Conservation (phyloP, 768 basidiomycete genomes). For the Leucogyrophana mollusca region DNA sequence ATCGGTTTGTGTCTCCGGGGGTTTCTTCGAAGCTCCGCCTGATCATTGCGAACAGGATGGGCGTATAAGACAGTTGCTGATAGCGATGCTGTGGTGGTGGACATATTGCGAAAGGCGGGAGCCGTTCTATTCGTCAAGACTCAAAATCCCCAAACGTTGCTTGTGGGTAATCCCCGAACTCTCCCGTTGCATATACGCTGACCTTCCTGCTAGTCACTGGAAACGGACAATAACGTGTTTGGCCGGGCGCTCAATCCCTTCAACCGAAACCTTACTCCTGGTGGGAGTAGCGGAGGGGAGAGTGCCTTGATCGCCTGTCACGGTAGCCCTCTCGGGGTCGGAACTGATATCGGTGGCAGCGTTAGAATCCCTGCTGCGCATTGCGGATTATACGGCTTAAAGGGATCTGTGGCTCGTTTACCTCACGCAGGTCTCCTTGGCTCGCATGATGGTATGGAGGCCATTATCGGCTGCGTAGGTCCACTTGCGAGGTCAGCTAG, state of each 20-base stretch:
- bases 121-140: conserved; percentile 47
- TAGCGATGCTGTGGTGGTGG: conserved; percentile 42
- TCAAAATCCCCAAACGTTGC: conserved; percentile 47
- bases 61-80: conserved; percentile 36
- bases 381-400: conserved; percentile 42
- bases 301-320: conserved; percentile 42
- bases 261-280: conserved; percentile 41
- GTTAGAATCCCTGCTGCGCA: conserved; percentile 41
- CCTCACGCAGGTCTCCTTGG: conserved; percentile 50
- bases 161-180: conserved; percentile 33
- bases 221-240: conserved; percentile 49
- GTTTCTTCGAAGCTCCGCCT: no score
- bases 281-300: conserved; percentile 51
- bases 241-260: conserved; percentile 73
- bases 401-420: conserved; percentile 48
- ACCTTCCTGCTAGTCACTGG: conserved; percentile 38
- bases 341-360: conserved; percentile 51
- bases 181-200: conserved; percentile 6
- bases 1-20: conserved; percentile 9
- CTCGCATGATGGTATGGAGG: conserved; percentile 54
- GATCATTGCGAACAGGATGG: conserved; percentile 34
- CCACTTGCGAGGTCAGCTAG: conserved; percentile 48
- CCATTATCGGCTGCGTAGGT: conserved; percentile 48
- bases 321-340: conserved; percentile 40
- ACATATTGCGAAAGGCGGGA: conserved; percentile 43